Percentiles rank a stretch among this genome's conserved stretches.
Conservation (phyloP, 371 early-diverging fungal species). For the Rhizopus delemar region DNA sequence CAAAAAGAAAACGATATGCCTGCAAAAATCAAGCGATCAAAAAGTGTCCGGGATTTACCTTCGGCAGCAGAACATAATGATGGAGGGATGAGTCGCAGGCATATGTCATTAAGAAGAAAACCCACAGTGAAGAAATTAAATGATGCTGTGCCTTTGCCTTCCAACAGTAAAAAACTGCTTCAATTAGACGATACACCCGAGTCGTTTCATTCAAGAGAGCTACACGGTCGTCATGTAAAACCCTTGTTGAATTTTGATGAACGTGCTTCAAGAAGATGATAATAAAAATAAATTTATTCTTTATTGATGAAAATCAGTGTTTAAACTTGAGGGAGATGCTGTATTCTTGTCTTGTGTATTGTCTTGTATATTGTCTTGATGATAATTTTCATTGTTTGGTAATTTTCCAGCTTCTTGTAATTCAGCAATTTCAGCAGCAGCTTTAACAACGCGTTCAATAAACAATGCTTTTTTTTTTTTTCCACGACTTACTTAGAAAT, state of each 20-base stretch:
- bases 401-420: constrained; percentile 47
- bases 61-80: constrained; percentile 5
- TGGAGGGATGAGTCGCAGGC: constrained; percentile 10
- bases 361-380: not conserved
- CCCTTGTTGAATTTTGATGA: constrained; percentile 45
- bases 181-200: constrained; percentile 41
- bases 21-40: constrained; percentile 33
- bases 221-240: constrained; percentile 47
- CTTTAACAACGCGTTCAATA: constrained; percentile 15
- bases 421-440: constrained; percentile 67
- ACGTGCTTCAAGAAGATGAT: constrained; percentile 2
- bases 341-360: not conserved
- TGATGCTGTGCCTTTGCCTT: constrained; percentile 39
- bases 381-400: constrained; percentile 4
- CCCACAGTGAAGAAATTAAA: constrained; percentile 28
- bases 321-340: not conserved
- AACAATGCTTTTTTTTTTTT: too few relatives aligned
- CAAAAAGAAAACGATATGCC: constrained; percentile 21
- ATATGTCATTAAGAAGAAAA: constrained; percentile 39
- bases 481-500: constrained; percentile 66
- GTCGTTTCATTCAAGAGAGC: constrained; percentile 38
- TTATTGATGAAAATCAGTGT: not conserved
- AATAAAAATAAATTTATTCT: not conserved
- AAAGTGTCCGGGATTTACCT: constrained; percentile 34
- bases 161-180: constrained; percentile 28